Evolutionary conservation across 2,329 filamentous ascomycete genomes (phyloP), one percentile per base, ranked within the genome.

Genomic region (Botrytis hyacinthi): DNA sequence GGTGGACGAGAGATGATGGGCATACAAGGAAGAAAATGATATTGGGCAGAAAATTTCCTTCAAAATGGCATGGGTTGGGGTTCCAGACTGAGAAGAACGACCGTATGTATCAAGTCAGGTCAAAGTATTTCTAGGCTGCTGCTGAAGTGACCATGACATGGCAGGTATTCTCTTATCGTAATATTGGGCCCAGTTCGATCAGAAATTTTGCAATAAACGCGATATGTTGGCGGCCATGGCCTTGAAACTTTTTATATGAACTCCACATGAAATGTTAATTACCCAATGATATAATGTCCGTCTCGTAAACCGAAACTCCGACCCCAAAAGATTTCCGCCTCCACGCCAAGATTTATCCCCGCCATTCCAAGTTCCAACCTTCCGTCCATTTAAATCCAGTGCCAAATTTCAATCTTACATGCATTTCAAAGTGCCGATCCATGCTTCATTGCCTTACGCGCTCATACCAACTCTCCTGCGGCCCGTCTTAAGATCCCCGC

Each of bases 391-490:
- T 54, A 57, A 68, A 22, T n/a, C 37, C 22, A 40, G n/a, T 62
- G 51, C 26, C 35, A 54, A 29, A 40, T 54, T 68, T 20, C 35
- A 57, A 37, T 57, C 35, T 68, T 54, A 51, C 26, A 42, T 68
- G 48, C 35, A 57, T 42, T 12, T 20, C 5, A 16, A 54, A 42
- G 22, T 67, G 32, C 48, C 48, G 35, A 68, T 57, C 48, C 48
- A n/a, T 57, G 35, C 37, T 32, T 32, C 3, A 42, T 42, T 12
- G 48, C 35, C 48, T 57, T 40, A 40, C 35, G 65, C 48, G 48
- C 48, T 68, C 48, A 68, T 68, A 68, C 66, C 26, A 42, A 57
- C 48, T 72, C 70, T 37, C 70, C 70, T 68, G 70, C 70, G 51
- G 70, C 70, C 14, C 70, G 37, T 35, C 70, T 48, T 44, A 72